Evolutionary conservation across 768 basidiomycete species (phyloP).

Genomic region (Roridomyces roridus): DNA sequence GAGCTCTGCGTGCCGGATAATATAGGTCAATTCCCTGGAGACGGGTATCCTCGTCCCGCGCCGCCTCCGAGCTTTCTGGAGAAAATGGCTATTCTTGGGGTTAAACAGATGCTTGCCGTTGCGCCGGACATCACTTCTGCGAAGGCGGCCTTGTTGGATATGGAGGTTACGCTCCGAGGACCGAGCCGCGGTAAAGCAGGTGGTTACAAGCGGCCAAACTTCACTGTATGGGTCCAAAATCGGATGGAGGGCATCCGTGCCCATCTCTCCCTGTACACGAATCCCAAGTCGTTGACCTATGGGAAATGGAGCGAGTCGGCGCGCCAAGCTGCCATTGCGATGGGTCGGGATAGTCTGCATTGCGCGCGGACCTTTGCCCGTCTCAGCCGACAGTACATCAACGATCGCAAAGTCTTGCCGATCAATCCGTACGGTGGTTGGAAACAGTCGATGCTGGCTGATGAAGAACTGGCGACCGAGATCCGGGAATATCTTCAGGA

Average conservation of each 20-base stretch:
- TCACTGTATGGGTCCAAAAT: slow-evolving; percentile 8
- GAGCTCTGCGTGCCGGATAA: slow-evolving; percentile 9
- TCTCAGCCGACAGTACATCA: slow-evolving; percentile 9
- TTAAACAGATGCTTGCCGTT: slow-evolving; percentile 2
- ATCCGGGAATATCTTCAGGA: slow-evolving; percentile 14
- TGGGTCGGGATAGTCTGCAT: neutral
- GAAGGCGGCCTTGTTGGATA: slow-evolving; percentile 10
- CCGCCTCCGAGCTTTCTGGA: neutral
- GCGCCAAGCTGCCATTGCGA: slow-evolving; percentile 2
- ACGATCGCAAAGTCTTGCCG: slow-evolving; percentile 6
- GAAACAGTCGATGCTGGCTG: slow-evolving; percentile 17
- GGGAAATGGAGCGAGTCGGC: slow-evolving; percentile 3
- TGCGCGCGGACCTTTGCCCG: slow-evolving; percentile 7
- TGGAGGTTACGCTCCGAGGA: slow-evolving; percentile 6
- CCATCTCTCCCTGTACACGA: slow-evolving; percentile 2
- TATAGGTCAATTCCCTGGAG: slow-evolving; percentile 1
- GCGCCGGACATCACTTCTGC: slow-evolving; percentile 15
- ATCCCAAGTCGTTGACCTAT: slow-evolving; percentile 8
- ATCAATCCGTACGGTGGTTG: slow-evolving; percentile 19
- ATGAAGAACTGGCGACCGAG: slow-evolving; percentile 26
- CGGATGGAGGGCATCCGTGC: slow-evolving; percentile 8
- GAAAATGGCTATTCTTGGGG: slow-evolving; percentile 10
- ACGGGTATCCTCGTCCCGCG: slow-evolving; percentile 14
- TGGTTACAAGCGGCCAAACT: neutral
- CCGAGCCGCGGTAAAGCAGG: slow-evolving; percentile 5